A percentile compares a stretch with the other conserved stretches of the same genome.
Conservation (phyloP, 225 moss, liverwort and hornwort genomes). For the Pseudoscleropodium purum region DNA sequence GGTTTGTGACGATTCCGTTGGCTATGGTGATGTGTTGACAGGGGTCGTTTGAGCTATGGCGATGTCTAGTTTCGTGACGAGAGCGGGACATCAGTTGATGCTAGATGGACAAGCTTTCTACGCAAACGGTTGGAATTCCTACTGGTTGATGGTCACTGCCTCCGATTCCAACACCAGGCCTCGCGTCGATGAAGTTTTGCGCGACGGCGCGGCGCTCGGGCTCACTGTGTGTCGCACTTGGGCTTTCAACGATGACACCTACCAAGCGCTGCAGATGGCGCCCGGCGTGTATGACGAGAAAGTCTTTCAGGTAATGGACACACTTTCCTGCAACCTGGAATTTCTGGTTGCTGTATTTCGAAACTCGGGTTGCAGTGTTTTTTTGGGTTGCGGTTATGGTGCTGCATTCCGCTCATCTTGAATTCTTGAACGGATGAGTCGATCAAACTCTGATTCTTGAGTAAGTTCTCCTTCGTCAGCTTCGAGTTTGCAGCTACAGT, state of each 20-base stretch:
- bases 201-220: conserved; percentile 41
- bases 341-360: not conserved
- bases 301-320: conserved; percentile 17
- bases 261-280: conserved; percentile 45
- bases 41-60: not conserved
- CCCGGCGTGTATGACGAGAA: conserved; percentile 63
- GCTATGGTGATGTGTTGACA: not conserved
- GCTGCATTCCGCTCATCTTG: not conserved
- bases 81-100: conserved; percentile 20
- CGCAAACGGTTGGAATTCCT: conserved; percentile 66
- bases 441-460: not conserved
- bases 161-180: conserved; percentile 28
- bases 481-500: not conserved
- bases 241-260: conserved; percentile 69
- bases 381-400: not conserved
- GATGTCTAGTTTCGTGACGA: conserved; percentile 4
- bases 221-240: conserved; percentile 72
- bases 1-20: not conserved
- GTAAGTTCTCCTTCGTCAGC: not conserved
- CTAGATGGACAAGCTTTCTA: conserved; percentile 37
- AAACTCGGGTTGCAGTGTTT: not conserved
- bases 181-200: conserved; percentile 27
- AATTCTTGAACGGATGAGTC: too few species aligned
- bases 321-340: not conserved
- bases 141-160: conserved; percentile 67